Percentiles rank a stretch among this genome's conserved stretches.
phyloP scores from a whole-genome alignment of 1,284 basidiomycete genomes.

The Ustilago tritici region DNA sequence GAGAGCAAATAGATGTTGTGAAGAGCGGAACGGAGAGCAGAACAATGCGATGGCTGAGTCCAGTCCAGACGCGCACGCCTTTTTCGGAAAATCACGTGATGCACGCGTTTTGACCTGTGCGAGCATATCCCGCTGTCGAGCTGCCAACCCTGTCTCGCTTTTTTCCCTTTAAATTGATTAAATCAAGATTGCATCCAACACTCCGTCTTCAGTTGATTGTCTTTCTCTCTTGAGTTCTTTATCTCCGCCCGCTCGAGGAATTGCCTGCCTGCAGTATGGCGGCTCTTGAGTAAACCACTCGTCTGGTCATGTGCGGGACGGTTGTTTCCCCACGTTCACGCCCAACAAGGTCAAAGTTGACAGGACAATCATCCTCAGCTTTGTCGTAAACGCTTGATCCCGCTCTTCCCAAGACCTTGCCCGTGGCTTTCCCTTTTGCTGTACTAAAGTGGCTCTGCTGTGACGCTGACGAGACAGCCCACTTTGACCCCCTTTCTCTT shows the following conservation, averaged over 20 bases:
- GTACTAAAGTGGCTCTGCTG: background rate
- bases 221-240: background rate
- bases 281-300: too few species aligned
- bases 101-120: conserved; percentile 14
- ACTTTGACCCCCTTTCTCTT: too few species aligned
- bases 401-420: background rate
- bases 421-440: background rate
- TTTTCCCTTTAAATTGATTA: background rate
- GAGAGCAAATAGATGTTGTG: too few species aligned
- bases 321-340: too few species aligned
- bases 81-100: too few species aligned
- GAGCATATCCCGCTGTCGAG: conserved; percentile 11
- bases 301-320: too few species aligned
- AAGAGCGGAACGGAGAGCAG: too few species aligned
- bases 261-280: too few species aligned
- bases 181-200: background rate
- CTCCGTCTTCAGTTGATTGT: background rate
- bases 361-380: background rate
- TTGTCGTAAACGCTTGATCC: background rate
- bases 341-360: background rate
- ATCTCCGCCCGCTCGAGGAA: background rate
- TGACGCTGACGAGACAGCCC: background rate
- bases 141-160: conserved; percentile 8
- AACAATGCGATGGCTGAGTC: too few species aligned
- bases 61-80: too few species aligned